Evolutionary conservation across 2,329 filamentous ascomycete species (phyloP), one percentile per base, ranked within the genome.

Genomic region (Sarocladium kiliense): DNA sequence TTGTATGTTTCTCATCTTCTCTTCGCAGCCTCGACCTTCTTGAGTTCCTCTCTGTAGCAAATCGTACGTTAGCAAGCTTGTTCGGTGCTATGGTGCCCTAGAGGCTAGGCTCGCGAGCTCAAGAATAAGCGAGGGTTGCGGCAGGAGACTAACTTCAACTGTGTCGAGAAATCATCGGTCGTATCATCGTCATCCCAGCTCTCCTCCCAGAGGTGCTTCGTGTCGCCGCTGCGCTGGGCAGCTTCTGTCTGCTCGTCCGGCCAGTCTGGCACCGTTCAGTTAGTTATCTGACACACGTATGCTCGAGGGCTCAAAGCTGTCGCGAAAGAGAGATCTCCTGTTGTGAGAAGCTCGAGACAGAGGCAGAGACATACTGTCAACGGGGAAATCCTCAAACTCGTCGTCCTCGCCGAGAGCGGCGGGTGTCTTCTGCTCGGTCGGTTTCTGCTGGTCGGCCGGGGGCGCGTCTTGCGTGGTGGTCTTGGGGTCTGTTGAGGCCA

Each of bases 101-200:
- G n/a, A n/a, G n/a, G n/a, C n/a, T n/a, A n/a, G n/a, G n/a, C n/a
- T n/a, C n/a, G n/a, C n/a, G n/a, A n/a, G n/a, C n/a, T n/a, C n/a
- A n/a, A n/a, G n/a, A n/a, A n/a, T n/a, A n/a, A n/a, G n/a, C n/a
- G n/a, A n/a, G n/a, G n/a, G n/a, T n/a, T 10, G 12, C 7, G 44
- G 23, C 16, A 23, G 23, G 25, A 41, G 54, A 78, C 87, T 62
- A 73, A 96, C 93, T 91, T 95, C 67, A 99, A 76, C 77, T 97
- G 93, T 66, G 89, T 84, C 12, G 91, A 94, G 71, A 99, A 99
- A 67, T 99, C 94, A 69, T 99, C 94, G 65, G 82, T 94, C 62
- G 91, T 94, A 74, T 97, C 94, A 70, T 97, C 93, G 67, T 99
- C 94, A 68, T 99, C 94, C 94, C 94, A 99, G 79, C 91, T 97